Base-by-base conservation (phyloP, 1,284 basidiomycete genomes). In the Meira miltonrushii region DNA sequence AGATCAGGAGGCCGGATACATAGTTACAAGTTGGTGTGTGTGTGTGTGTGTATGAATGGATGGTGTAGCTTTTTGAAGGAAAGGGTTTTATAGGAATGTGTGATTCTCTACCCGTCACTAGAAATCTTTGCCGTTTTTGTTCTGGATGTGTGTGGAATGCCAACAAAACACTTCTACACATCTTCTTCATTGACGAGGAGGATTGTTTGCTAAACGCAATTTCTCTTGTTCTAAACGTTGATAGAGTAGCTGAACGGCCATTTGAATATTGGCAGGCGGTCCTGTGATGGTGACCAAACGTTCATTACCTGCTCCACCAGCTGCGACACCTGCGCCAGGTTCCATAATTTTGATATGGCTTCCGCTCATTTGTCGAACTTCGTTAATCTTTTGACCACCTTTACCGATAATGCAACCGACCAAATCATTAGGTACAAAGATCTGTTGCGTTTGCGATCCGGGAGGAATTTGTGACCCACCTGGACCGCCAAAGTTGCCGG, bases 271-370 rank as follows among this genome's bases (percentile, higher is more conserved):
- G 5, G 86, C 83, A 2, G 92, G 92, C 70, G 89, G 88, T 8
- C 95, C 95, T 12, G 92, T 75, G 48, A 76, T 74, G 1, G 69
- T 88, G 70, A 74, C 80, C 66, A 66, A 79, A 47, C 73, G 78
- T 63, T 67, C 81, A 72, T 58, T 71, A 23, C 81, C 81, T 21
- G 70, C 71, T 7, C 81, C 79, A 11, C 78, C 79, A 1, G 74
- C 74, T 3, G 69, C 69, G 13, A 71, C 57, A 13, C 74, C 74
- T 1, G 74, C 74, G 39, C 68, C 81, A 25, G 94, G 93, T 75
- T 99, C 95, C 87, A 96, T 96, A 60, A 99, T 96, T 80, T 96
- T 93, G 80, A 99, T 97, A 74, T 94, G 88, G 78, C 91, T 93
- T 19, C 86, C 89, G 77, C 85, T 92, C 87, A 89, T 89, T 78